Base-by-base conservation (phyloP, 768 basidiomycete genomes). In the Russula lepida region DNA sequence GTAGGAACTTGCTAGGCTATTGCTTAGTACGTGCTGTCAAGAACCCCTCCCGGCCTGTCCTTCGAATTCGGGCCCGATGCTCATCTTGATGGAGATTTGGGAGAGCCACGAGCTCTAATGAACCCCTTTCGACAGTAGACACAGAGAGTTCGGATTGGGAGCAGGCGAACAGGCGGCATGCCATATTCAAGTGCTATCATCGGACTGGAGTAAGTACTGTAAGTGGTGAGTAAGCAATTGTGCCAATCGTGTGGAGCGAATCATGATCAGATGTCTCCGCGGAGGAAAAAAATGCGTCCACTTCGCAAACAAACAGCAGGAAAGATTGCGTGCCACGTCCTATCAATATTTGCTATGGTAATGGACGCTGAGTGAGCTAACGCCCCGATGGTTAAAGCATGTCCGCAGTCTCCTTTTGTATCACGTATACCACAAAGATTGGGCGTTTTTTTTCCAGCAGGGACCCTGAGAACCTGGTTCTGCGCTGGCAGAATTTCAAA, bases 401-500 rank as follows among this genome's bases (percentile, higher is more conserved):
- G 15, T 37, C 47, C 30, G 37, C 53, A 33, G 53, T 28, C 39
- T 17, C 47, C 28, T 13, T 52, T 13, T 5, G 50, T n/a, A 27
- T 37, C 25, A 21, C 44, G 19, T 43, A 25, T 13, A 25, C n/a
- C 4, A 27, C 25, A 25, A 27, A 47, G 13, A 27, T 23, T 17
- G 41, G 23, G 50, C 39, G 57, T 32, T 58, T 41, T 7, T 47
- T 37, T 21, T 2, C 28, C 19, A 23, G 52, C 7, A 5, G 28
- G 56, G 62, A 63, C 52, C 62, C 56, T 30, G 62, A 53, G 51
- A 47, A 58, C 62, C 52, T 37, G 52, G 37, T 35, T 56, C 35
- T 58, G 61, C 28, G 56, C 62, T 58, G 56, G 57, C 62, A 58
- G 58, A 63, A 58, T 63, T 47, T 63, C 62, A 58, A 63, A 58